phyloP scores from a whole-genome alignment of 2,329 filamentous ascomycete species.

The Aspergillus pseudotamarii region DNA sequence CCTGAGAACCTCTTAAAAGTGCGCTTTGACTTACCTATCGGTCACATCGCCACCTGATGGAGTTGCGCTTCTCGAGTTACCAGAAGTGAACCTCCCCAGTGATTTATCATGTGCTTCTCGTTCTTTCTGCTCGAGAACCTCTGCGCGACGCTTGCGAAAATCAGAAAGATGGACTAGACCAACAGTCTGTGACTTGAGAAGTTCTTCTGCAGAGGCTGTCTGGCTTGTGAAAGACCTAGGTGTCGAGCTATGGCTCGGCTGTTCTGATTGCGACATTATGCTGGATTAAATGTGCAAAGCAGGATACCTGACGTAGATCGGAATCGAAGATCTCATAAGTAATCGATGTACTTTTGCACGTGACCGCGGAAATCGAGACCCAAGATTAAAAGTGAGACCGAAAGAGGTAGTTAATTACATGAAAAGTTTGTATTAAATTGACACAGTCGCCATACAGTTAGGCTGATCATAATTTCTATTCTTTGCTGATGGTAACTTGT shows the following conservation, averaged over 20 bases:
- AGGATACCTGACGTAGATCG: neutral
- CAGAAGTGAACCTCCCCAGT: conserved; percentile 45
- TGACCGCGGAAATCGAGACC: conserved; percentile 9
- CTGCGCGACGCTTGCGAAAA: conserved; percentile 92
- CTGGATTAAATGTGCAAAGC: neutral
- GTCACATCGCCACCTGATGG: conserved; percentile 49
- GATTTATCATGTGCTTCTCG: conserved; percentile 72
- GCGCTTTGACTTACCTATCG: conserved; percentile 59
- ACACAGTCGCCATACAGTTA: neutral
- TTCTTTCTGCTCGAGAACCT: conserved; percentile 89
- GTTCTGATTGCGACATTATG: conserved; percentile 35
- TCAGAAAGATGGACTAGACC: conserved; percentile 90
- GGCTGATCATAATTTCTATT: neutral
- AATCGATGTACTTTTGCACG: conserved; percentile 19
- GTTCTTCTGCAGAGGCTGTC: conserved; percentile 75
- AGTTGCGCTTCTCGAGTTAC: conserved; percentile 55
- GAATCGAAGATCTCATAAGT: conserved; percentile 7
- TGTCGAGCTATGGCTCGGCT: conserved; percentile 46
- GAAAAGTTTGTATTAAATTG: neutral
- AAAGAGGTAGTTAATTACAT: neutral
- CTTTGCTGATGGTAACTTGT: neutral
- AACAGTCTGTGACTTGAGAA: conserved; percentile 82
- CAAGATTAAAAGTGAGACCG: neutral
- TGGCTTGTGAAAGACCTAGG: conserved; percentile 69
- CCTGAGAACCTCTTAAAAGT: conserved; percentile 19